Base-by-base conservation (phyloP, 805 yeast genomes). In the Hyphopichia homilentoma region DNA sequence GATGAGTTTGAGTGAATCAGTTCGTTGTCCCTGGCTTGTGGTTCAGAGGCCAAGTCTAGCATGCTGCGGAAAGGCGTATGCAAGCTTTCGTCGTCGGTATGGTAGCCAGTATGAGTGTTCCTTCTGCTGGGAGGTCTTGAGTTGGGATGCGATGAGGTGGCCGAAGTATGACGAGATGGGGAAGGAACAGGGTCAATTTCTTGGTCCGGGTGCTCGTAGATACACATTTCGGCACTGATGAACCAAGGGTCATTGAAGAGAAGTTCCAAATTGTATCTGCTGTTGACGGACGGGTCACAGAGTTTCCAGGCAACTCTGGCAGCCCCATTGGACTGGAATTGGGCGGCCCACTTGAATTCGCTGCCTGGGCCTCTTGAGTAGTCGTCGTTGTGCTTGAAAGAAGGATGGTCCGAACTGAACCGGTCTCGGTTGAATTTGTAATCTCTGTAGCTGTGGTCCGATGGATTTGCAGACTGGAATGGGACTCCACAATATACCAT, bases 231-330 rank as follows among this genome's bases (percentile, higher is more conserved):
- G 29, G 81, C 59, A 3, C 58, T 43, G 18, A 57, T 59, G 50
- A 83, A 82, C 79, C 84, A 83, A 7, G 81, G 77, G 45, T 83
- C 88, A 2, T 62, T 45, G 39, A 79, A 74, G 21, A 84, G 57
- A 16, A 69, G 65, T 1, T 70, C 65, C 40, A 84, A 46, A 12
- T 71, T 65, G 49, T 77, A 77, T 40, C 94, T 65, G 6, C 73
- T 63, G 2, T 45, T 48, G 0, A 72, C 63, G 16, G 75, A 61
- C 3, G 87, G 86, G 47, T 83, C 88, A 45, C 82, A 75, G 32
- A 84, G 56, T 52, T 83, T 74, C 87, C 89, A 82, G 6, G 85
- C 79, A 5, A 70, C 77, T 46, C 93, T 68, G 1, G 88, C 75
- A 16, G 81, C 79, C 8, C 80, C 80, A 1, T 73, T 53, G 26